Conservation (phyloP, 495 filamentous ascomycete species). For the Tuber indicum region DNA sequence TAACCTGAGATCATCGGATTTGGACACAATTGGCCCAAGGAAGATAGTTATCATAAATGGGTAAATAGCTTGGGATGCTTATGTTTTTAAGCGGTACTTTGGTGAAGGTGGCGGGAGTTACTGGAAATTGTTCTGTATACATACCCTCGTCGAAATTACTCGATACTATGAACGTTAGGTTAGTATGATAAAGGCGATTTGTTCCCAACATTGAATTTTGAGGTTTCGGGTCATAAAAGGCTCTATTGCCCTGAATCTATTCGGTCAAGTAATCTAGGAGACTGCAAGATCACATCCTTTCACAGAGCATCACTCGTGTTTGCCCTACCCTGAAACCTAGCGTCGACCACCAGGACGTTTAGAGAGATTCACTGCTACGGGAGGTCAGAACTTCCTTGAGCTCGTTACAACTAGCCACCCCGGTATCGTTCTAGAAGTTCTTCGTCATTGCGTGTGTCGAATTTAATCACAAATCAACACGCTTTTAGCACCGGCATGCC, state of each 20-base stretch:
- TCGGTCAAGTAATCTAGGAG: neutral
- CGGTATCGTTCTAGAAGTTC: neutral
- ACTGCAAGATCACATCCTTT: neutral
- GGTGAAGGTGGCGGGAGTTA: neutral
- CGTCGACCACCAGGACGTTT: neutral
- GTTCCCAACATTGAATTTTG: neutral
- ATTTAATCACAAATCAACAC: neutral
- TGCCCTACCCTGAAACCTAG: neutral
- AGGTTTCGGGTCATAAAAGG: neutral
- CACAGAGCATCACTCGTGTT: neutral
- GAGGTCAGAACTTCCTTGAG: neutral
- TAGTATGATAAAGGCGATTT: neutral
- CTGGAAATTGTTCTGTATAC: neutral
- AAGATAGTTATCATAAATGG: neutral
- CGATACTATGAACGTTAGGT: neutral
- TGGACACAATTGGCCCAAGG: neutral
- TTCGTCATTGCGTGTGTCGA: neutral
- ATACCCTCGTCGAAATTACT: neutral
- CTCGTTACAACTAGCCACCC: neutral
- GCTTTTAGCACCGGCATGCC: neutral
- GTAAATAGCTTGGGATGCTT: neutral
- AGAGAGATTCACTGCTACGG: neutral
- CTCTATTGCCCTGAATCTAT: neutral
- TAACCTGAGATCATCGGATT: neutral
- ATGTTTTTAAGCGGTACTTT: neutral